These are phyloP conservation scores for Leccinum griseonigrum DNA, from an alignment of 1,284 basidiomycete genomes.

Conservation along the genomic window DNA sequence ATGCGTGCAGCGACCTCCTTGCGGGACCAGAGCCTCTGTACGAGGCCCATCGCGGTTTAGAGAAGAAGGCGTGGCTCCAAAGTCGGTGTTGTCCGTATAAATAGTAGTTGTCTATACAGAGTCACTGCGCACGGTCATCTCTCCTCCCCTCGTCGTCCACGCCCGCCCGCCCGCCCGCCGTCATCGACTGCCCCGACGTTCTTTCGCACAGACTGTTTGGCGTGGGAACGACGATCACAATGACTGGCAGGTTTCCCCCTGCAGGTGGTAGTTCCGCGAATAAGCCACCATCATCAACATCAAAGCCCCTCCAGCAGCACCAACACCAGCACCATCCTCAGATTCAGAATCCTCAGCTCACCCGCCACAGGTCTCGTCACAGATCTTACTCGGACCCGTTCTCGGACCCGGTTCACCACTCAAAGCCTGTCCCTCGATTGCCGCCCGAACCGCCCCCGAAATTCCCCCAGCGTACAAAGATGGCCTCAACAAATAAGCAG, in stretches of 20 bases:
- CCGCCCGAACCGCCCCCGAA: conserved; percentile 43
- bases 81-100: conserved; percentile 24
- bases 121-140: conserved; percentile 2
- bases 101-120: conserved; percentile 11
- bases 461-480: conserved; percentile 26
- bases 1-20: conserved; percentile 67
- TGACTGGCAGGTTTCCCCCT: conserved; percentile 11
- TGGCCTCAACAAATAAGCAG: conserved; percentile 28
- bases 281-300: conserved; percentile 26
- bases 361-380: conserved; percentile 40
- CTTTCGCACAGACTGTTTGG: neutral
- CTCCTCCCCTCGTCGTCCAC: conserved; percentile 8
- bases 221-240: conserved; percentile 26
- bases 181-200: conserved; percentile 12
- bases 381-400: conserved; percentile 63
- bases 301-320: conserved; percentile 8
- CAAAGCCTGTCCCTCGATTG: conserved; percentile 37
- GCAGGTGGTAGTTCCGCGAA: conserved; percentile 13
- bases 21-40: conserved; percentile 46
- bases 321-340: conserved; percentile 11
- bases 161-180: conserved; percentile 3
- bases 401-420: conserved; percentile 41
- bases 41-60: conserved; percentile 21
- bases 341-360: conserved; percentile 26
- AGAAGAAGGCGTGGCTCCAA: neutral